Conservation (phyloP, 208 protist genomes). For the Phytomonas sp. region DNA sequence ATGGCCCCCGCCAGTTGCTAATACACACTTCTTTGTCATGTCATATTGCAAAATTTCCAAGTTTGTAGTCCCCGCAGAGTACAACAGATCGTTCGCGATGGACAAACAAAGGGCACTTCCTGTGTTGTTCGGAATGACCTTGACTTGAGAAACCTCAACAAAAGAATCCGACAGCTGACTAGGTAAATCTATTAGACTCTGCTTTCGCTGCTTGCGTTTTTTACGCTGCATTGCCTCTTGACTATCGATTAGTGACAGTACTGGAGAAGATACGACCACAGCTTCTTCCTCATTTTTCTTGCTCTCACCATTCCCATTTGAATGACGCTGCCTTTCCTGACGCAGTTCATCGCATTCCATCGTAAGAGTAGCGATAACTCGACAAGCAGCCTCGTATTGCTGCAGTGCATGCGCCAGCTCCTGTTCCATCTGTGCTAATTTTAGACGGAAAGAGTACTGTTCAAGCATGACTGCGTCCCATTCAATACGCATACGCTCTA, state of each 20-base stretch:
- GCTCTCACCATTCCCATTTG: conserved; percentile 11
- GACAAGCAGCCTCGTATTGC: conserved; percentile 98
- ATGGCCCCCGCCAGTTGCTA: conserved; percentile 38
- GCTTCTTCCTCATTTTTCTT: conserved; percentile 9
- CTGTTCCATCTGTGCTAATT: conserved; percentile 85
- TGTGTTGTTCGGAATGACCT: neutral
- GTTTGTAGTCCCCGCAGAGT: conserved; percentile 12
- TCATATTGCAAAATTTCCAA: conserved; percentile 34
- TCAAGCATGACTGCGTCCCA: conserved; percentile 98
- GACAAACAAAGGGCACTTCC: neutral
- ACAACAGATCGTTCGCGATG: conserved; percentile 4
- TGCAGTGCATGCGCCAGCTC: conserved; percentile 97
- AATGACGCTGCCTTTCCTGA: neutral
- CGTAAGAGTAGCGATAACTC: conserved; percentile 95
- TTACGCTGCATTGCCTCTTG: conserved; percentile 27
- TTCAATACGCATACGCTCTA: conserved; percentile 95
- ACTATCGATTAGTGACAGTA: conserved; percentile 25
- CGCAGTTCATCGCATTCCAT: conserved; percentile 45
- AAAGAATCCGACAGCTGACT: neutral
- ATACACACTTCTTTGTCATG: conserved; percentile 13
- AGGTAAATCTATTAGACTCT: neutral
- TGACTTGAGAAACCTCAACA: neutral
- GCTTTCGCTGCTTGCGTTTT: conserved; percentile 28
- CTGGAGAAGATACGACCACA: conserved; percentile 25
- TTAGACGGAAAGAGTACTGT: conserved; percentile 93